phyloP scores from a whole-genome alignment of 2,329 filamentous ascomycete genomes.

The Fusarium subtropicale region DNA sequence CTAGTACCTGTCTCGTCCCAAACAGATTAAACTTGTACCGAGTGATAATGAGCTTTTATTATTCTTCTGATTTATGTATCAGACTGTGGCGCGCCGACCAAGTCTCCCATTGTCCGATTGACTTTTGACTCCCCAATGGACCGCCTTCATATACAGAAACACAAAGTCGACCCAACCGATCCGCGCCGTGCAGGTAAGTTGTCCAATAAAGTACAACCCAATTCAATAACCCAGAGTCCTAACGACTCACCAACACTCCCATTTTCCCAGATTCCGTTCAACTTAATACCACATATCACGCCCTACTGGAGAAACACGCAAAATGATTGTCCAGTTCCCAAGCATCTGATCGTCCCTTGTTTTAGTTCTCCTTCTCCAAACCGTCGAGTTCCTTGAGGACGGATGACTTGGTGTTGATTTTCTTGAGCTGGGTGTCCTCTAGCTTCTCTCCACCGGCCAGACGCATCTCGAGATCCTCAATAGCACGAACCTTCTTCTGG shows the following conservation, averaged over 20 bases:
- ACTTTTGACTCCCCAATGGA: conserved; percentile 35
- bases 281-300: conserved; percentile 13
- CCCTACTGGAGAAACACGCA: conserved; percentile 10
- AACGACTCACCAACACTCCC: conserved; percentile 25
- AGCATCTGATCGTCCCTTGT: neutral
- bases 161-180: conserved; percentile 30
- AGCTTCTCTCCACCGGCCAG: conserved; percentile 94
- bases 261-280: conserved; percentile 10
- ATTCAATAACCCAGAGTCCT: conserved; percentile 23
- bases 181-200: conserved; percentile 34
- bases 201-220: conserved; percentile 37
- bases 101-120: conserved; percentile 25
- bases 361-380: conserved; percentile 55
- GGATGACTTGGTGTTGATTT: conserved; percentile 88
- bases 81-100: conserved; percentile 30
- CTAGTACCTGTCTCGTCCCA: no score
- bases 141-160: conserved; percentile 17
- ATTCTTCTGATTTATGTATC: conserved; percentile 26
- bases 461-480: conserved; percentile 98
- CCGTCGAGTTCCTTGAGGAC: conserved; percentile 85
- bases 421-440: conserved; percentile 98
- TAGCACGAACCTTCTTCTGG: conserved; percentile 96
- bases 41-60: conserved; percentile 19
- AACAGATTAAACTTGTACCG: neutral
- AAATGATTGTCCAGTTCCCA: conserved; percentile 13